These are phyloP conservation scores for Cotoneaster glaucophyllus DNA, from an alignment of 306 rosid species.

Conservation along the genomic window DNA sequence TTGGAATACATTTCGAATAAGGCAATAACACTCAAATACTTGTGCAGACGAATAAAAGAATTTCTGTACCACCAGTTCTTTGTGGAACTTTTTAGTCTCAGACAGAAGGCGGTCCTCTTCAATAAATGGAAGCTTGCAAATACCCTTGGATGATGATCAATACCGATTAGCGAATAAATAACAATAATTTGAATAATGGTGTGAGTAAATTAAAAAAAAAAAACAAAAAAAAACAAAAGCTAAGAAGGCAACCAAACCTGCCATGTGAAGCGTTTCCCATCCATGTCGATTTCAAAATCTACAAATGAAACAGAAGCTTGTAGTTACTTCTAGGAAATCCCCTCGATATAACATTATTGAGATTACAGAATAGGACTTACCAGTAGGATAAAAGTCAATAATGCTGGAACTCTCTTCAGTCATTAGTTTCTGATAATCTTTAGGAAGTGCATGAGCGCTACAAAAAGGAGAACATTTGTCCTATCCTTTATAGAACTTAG, in stretches of 20 bases:
- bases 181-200: not conserved
- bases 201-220: not conserved
- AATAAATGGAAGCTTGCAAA: slow-evolving; percentile 45
- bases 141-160: slow-evolving; percentile 23
- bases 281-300: slow-evolving; percentile 49
- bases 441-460: slow-evolving; percentile 52
- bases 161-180: too few relatives aligned
- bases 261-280: slow-evolving; percentile 47
- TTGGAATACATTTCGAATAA: not conserved
- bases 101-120: slow-evolving; percentile 37
- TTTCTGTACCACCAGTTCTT: slow-evolving; percentile 31
- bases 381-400: slow-evolving; percentile 40
- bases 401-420: slow-evolving; percentile 26
- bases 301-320: not conserved
- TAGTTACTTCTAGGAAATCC: not conserved
- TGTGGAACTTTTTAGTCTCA: slow-evolving; percentile 30
- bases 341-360: not conserved
- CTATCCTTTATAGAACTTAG: not conserved
- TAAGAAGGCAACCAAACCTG: slow-evolving; percentile 30
- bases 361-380: slow-evolving; percentile 19
- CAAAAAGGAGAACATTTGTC: not conserved
- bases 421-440: slow-evolving; percentile 27
- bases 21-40: not conserved
- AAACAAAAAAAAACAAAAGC: not conserved
- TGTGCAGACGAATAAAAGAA: not conserved